Evolutionary conservation across 2,329 filamentous ascomycete species (phyloP).

Genomic region (Fusarium dlaminii): DNA sequence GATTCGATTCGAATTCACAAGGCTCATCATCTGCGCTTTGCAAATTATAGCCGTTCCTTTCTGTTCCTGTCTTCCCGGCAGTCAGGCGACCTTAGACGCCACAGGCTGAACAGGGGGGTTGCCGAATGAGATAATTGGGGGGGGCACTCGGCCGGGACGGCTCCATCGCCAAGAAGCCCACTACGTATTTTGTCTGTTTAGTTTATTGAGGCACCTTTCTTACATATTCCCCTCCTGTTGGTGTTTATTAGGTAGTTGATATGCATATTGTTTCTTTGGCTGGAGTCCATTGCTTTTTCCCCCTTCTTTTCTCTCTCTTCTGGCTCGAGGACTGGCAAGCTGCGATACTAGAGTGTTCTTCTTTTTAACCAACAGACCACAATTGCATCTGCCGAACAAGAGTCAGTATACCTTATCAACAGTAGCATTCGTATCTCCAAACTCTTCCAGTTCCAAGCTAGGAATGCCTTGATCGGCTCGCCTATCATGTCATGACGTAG

Average conservation of each 20-base stretch:
- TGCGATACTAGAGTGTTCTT: not conserved
- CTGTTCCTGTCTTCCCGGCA: constrained; percentile 19
- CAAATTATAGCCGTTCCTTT: not conserved
- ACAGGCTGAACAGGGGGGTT: constrained; percentile 18
- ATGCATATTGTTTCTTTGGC: not conserved
- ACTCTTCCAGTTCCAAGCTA: not conserved
- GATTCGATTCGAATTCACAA: not conserved
- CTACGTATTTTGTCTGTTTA: constrained; percentile 6
- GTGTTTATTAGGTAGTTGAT: not conserved
- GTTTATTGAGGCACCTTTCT: constrained; percentile 1
- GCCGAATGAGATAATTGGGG: constrained; percentile 30
- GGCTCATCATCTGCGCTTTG: not conserved
- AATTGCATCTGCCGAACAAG: not conserved
- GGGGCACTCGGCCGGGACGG: constrained; percentile 16
- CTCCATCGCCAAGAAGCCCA: constrained; percentile 26
- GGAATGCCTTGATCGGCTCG: constrained; percentile 9
- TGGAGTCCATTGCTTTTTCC: not conserved
- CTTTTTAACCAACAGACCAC: not conserved
- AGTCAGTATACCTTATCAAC: not conserved
- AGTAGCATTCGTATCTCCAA: not conserved
- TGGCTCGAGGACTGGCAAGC: not conserved
- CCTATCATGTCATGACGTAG: constrained; percentile 21
- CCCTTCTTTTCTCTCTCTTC: not conserved
- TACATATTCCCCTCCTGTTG: not conserved
- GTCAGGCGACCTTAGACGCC: constrained; percentile 33